Evolutionary conservation across 306 rosid species (phyloP).

Genomic region (Cicer bijugum): DNA sequence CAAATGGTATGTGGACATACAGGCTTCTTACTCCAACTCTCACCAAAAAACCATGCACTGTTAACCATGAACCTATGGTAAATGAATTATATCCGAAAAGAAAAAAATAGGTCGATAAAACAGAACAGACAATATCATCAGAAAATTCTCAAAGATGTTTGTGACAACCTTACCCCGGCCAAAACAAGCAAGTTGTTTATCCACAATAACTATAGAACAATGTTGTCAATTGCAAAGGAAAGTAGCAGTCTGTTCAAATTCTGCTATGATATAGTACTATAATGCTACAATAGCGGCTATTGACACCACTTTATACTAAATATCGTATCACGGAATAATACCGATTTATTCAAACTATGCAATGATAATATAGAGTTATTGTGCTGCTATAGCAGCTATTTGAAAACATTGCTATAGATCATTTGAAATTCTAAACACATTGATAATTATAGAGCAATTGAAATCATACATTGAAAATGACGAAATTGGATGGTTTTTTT

Average conservation of each 20-base stretch:
- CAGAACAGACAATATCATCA: background rate
- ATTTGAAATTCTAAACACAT: background rate
- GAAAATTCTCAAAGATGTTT: background rate
- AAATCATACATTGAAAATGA: background rate
- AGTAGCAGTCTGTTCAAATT: too few relatives aligned
- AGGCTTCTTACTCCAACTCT: background rate
- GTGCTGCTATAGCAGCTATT: too few relatives aligned
- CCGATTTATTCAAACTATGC: too few relatives aligned
- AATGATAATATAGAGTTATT: too few relatives aligned
- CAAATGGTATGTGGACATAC: background rate
- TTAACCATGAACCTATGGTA: background rate
- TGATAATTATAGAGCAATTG: background rate
- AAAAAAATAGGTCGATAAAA: background rate
- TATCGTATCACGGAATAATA: too few relatives aligned
- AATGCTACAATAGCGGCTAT: too few relatives aligned
- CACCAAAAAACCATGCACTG: background rate
- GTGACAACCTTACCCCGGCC: background rate
- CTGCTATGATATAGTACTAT: too few relatives aligned
- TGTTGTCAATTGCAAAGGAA: too few relatives aligned
- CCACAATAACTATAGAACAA: background rate
- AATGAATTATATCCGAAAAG: background rate
- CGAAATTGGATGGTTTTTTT: background rate
- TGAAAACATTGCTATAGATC: too few relatives aligned
- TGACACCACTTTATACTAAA: too few relatives aligned
- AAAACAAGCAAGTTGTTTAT: background rate